phyloP scores from a whole-genome alignment of 179 eudicot species.

The Beta lomatogona region DNA sequence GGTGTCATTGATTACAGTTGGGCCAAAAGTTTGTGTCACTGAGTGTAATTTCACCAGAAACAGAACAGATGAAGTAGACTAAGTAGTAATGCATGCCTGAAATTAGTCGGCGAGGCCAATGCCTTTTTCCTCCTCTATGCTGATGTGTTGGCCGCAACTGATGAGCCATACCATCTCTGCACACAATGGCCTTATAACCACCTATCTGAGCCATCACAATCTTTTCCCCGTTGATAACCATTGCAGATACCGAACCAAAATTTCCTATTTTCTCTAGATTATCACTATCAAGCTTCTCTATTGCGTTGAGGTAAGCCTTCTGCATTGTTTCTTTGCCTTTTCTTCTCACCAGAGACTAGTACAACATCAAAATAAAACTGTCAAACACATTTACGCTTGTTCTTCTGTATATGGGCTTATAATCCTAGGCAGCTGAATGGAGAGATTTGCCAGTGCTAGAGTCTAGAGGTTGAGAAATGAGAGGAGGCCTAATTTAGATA shows the following conservation, averaged over 20 bases:
- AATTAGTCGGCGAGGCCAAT: conserved; percentile 58
- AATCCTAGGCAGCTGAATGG: no score
- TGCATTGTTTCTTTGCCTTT: conserved; percentile 61
- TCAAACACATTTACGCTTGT: no score
- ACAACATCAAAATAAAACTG: background rate
- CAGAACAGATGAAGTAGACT: background rate
- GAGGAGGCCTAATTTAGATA: no score
- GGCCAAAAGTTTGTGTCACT: no score
- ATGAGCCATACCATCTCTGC: conserved; percentile 70
- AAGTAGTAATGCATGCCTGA: conserved; percentile 39
- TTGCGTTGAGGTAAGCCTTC: conserved; percentile 55
- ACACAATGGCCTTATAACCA: conserved; percentile 60
- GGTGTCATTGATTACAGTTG: no score
- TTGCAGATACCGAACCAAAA: conserved; percentile 54
- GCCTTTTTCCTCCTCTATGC: conserved; percentile 32
- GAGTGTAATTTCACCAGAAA: background rate
- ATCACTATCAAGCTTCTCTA: conserved; percentile 39
- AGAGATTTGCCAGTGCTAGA: no score
- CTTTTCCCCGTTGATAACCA: conserved; percentile 65
- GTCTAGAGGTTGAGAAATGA: no score
- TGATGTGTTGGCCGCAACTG: conserved; percentile 46
- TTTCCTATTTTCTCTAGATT: conserved; percentile 25
- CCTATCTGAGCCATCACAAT: conserved; percentile 73
- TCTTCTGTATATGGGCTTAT: no score
- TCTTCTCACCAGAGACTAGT: conserved; percentile 44